These are phyloP conservation scores for Eucalyptus regnans DNA, from an alignment of 345 rosid genomes.

Conservation along the genomic window DNA sequence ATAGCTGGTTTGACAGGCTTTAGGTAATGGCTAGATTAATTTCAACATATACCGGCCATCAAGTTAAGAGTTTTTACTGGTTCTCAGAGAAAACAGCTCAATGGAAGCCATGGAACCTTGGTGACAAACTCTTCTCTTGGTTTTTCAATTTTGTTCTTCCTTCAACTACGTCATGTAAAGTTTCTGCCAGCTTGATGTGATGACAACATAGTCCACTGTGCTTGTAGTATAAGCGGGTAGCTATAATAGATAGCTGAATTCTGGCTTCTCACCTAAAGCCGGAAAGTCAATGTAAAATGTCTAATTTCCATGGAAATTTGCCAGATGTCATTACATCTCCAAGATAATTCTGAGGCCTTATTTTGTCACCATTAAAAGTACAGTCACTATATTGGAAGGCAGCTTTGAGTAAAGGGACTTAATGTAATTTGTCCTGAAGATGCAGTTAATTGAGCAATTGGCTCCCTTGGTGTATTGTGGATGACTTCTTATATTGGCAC, in stretches of 20 bases:
- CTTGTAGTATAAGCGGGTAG: not conserved
- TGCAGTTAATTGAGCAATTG: not conserved
- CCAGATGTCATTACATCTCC: not conserved
- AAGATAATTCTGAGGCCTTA: not conserved
- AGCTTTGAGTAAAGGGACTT: not conserved
- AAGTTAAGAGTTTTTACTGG: not conserved
- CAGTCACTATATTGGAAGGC: not conserved
- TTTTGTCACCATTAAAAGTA: not conserved
- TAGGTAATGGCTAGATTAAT: not conserved
- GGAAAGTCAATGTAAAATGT: not conserved
- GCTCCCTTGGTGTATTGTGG: not conserved
- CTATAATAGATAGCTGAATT: not conserved
- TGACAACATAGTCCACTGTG: not conserved
- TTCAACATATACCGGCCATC: not conserved
- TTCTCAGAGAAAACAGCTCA: not conserved
- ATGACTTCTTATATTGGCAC: not conserved
- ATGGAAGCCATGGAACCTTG: not conserved
- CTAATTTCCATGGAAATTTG: not conserved
- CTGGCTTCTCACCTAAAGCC: not conserved
- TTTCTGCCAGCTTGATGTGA: not conserved
- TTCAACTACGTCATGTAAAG: not conserved
- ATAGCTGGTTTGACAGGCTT: not conserved
- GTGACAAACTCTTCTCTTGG: not conserved
- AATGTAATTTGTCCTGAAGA: not conserved
- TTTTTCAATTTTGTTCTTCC: not conserved